Base-by-base conservation (phyloP, 2,329 filamentous ascomycete species). In the Fusarium sp. region DNA sequence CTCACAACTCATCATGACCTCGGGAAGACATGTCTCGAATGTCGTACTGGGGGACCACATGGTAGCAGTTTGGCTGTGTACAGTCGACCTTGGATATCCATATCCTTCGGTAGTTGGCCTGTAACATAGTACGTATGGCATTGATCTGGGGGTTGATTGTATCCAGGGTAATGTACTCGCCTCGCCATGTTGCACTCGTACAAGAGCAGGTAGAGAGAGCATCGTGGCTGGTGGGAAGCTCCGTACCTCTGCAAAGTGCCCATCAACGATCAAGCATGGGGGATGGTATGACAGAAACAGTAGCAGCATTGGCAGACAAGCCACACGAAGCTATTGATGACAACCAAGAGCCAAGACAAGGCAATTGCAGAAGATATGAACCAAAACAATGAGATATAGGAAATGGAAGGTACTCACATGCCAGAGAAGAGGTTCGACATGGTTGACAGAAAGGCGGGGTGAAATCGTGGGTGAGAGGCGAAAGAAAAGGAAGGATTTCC, bases 341-440 rank as follows among this genome's bases (percentile, higher is more conserved):
- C 31, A 57, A 41, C 8, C 16, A 36, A 30, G 30, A 44, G 28
- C 23, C 34, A 52, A 44, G 37, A 26, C 23, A 23, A 44, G 46
- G 41, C 26, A 34, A 46, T 40, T 7, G 6, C 40, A 41, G 34
- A 23, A 26, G 55, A 50, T 34, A 47, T 30, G 30, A 42, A 60
- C 37, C 23, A 41, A 61, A 18, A 28, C 13, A 28, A 28, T 12
- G 23, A 50, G 23, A 50, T 50, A 38, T 28, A 38, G 20, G 49
- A 66, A 52, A 23, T 65, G 56, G 57, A 54, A 69, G 49, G 57
- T 66, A 86, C 86, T 85, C 82, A 88, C 86, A 88, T 88, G 79
- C 86, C 85, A 74, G 85, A 88, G 77, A 88, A 88, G 73, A 88
- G 80, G 80, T 87, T 87, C 73, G 86, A 88, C 85, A 88, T 88